These are phyloP conservation scores for Diaporthe australafricana DNA, from an alignment of 2,329 filamentous ascomycete genomes.

Conservation along the genomic window DNA sequence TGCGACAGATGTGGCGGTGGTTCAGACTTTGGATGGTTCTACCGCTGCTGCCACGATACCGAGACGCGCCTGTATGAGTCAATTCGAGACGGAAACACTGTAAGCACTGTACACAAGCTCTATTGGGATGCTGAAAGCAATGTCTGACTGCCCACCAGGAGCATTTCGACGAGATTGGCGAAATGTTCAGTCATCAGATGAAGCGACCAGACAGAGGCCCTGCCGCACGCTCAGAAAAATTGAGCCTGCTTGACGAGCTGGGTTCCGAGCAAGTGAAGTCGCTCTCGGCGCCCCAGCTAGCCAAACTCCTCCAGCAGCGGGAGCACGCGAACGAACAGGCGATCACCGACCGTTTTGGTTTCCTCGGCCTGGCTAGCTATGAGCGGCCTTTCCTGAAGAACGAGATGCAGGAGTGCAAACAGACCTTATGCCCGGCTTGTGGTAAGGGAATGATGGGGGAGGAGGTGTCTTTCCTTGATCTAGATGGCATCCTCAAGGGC, in stretches of 20 bases:
- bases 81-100: constrained; percentile 37
- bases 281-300: constrained; percentile 62
- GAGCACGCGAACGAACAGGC: constrained; percentile 47
- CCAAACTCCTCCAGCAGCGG: constrained; percentile 61
- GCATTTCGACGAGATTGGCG: constrained; percentile 51
- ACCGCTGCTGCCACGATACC: constrained; percentile 76
- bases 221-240: constrained; percentile 54
- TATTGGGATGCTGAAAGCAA: constrained; percentile 40
- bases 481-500: constrained; percentile 61
- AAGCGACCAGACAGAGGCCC: constrained; percentile 52
- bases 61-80: constrained; percentile 55
- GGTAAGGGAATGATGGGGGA: constrained; percentile 51
- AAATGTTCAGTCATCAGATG: constrained; percentile 47
- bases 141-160: constrained; percentile 32
- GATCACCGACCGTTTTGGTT: constrained; percentile 35
- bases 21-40: constrained; percentile 77
- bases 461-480: constrained; percentile 60
- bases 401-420: constrained; percentile 58
- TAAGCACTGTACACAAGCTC: constrained; percentile 35
- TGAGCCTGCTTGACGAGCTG: constrained; percentile 60
- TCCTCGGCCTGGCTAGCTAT: neutral
- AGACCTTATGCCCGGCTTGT: constrained; percentile 63
- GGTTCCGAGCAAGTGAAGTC: constrained; percentile 52
- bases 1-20: constrained; percentile 70
- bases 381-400: constrained; percentile 28